phyloP scores from a whole-genome alignment of 495 filamentous ascomycete species.

The Penicillium steckii region DNA sequence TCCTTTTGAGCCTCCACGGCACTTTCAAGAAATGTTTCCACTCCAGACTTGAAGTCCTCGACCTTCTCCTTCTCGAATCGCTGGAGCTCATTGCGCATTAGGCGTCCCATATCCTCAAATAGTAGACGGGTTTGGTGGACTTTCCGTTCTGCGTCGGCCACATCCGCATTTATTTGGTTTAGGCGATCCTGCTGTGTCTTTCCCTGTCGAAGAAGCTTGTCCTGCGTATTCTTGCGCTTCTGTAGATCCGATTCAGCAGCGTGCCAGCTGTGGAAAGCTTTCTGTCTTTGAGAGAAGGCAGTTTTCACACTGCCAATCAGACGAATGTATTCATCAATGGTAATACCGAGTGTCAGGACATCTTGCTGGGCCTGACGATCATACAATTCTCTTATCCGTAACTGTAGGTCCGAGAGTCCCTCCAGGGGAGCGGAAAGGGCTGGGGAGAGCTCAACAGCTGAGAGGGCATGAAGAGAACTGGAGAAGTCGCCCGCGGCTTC shows the following conservation, averaged over 20 bases:
- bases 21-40: slow-evolving; percentile 95
- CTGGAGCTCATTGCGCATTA: slow-evolving; percentile 89
- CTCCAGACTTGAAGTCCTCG: slow-evolving; percentile 97
- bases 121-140: slow-evolving; percentile 86
- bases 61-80: slow-evolving; percentile 97
- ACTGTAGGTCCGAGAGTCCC: slow-evolving; percentile 85
- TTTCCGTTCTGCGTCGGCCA: slow-evolving; percentile 86
- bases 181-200: slow-evolving; percentile 93
- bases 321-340: slow-evolving; percentile 96
- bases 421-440: slow-evolving; percentile 87
- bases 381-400: slow-evolving; percentile 92
- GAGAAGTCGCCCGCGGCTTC: slow-evolving; percentile 94
- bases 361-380: slow-evolving; percentile 97
- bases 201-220: slow-evolving; percentile 89
- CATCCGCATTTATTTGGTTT: slow-evolving; percentile 87
- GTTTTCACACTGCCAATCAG: slow-evolving; percentile 91
- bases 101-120: slow-evolving; percentile 95
- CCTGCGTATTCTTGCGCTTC: slow-evolving; percentile 81
- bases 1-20: slow-evolving; percentile 98
- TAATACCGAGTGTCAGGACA: slow-evolving; percentile 92
- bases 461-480: slow-evolving; percentile 82
- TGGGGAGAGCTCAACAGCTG: slow-evolving; percentile 83
- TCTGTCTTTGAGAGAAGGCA: slow-evolving; percentile 88
- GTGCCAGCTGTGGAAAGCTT: slow-evolving; percentile 92
- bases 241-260: slow-evolving; percentile 80